phyloP scores from a whole-genome alignment of 495 filamentous ascomycete species.

The Penicillium diatomitis region DNA sequence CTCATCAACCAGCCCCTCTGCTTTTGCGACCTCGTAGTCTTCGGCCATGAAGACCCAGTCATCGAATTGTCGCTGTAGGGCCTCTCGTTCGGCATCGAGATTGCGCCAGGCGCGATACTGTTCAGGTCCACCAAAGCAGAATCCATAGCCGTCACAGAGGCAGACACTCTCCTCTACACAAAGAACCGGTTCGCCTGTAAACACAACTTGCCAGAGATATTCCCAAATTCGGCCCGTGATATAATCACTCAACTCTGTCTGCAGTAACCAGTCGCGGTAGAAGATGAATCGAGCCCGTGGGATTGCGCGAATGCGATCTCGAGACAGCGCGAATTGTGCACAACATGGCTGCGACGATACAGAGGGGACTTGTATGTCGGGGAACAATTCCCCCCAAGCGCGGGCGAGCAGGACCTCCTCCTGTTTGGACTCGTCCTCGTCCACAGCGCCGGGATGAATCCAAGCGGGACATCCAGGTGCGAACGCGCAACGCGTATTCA shows the following conservation, averaged over 20 bases:
- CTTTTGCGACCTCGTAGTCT: slow-evolving; percentile 23
- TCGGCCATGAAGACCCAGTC: slow-evolving; percentile 35
- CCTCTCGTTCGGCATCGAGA: slow-evolving; percentile 26
- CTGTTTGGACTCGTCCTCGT: slow-evolving; percentile 44
- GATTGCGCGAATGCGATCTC: slow-evolving; percentile 45
- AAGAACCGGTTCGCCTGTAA: slow-evolving; percentile 44
- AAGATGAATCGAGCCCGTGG: slow-evolving; percentile 51
- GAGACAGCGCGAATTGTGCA: slow-evolving; percentile 58
- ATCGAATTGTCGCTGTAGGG: slow-evolving; percentile 40
- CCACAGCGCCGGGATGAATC: slow-evolving; percentile 50
- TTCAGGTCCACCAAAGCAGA: slow-evolving; percentile 60
- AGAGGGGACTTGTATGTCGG: slow-evolving; percentile 41
- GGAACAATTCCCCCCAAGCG: slow-evolving; percentile 49
- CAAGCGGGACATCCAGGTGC: slow-evolving; percentile 56
- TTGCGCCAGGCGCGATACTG: slow-evolving; percentile 42
- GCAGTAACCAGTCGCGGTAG: slow-evolving; percentile 61
- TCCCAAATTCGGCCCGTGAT: slow-evolving; percentile 66
- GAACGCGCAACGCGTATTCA: slow-evolving; percentile 56
- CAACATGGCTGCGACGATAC: slow-evolving; percentile 52
- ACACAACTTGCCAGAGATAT: slow-evolving; percentile 69
- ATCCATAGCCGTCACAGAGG: slow-evolving; percentile 68
- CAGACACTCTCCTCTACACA: slow-evolving; percentile 62
- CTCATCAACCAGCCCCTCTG: slow-evolving; percentile 21
- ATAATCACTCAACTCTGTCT: slow-evolving; percentile 52
- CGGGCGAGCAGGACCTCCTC: slow-evolving; percentile 52